A percentile compares a stretch with the other conserved stretches of the same genome.
phyloP scores from a whole-genome alignment of 2,329 filamentous ascomycete species.

The Diaporthe sp. region DNA sequence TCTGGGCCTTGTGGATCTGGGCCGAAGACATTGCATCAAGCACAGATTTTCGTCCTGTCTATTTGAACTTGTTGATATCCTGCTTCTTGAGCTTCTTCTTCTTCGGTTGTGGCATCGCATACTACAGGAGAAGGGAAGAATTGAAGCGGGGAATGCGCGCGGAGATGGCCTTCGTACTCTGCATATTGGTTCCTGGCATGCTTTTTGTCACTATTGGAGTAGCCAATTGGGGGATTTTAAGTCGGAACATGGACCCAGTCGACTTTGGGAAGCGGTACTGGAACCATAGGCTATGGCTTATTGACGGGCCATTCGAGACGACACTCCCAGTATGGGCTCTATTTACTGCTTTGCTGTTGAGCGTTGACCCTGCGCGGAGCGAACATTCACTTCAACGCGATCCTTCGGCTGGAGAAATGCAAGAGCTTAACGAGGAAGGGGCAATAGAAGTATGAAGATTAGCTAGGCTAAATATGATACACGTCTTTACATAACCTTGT shows the following conservation, averaged over 20 bases:
- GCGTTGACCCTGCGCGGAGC: background rate
- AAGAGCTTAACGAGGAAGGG: background rate
- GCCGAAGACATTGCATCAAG: background rate
- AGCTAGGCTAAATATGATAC: no score
- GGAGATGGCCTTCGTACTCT: background rate
- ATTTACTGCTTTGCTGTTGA: background rate
- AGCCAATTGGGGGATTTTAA: background rate
- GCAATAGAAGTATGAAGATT: background rate
- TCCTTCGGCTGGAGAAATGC: background rate
- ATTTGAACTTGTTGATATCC: background rate
- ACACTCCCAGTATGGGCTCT: background rate
- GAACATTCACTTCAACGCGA: background rate
- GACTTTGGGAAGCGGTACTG: background rate
- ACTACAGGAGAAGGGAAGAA: background rate
- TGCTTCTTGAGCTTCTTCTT: background rate
- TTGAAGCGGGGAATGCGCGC: background rate
- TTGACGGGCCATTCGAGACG: background rate
- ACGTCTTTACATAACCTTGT: no score
- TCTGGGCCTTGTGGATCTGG: background rate
- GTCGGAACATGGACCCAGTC: background rate
- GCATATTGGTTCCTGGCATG: background rate
- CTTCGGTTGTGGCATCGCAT: background rate
- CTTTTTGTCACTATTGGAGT: background rate
- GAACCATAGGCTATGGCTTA: background rate
- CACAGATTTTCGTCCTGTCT: background rate